Evolutionary conservation across 2,329 filamentous ascomycete genomes (phyloP).

Genomic region (Aspergillus brunneoviolaceus): DNA sequence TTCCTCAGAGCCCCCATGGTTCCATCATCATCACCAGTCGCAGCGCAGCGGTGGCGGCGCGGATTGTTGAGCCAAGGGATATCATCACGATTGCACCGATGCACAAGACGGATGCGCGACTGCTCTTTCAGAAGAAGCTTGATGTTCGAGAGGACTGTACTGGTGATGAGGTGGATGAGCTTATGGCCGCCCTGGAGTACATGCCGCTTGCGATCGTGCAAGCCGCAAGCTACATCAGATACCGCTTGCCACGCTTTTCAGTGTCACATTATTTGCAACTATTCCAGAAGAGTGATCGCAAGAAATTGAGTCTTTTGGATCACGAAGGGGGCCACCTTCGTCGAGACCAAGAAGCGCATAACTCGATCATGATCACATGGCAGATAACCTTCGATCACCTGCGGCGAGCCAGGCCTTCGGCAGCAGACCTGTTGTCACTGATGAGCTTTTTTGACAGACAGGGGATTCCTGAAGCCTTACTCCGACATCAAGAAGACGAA

Average conservation of each 20-base stretch:
- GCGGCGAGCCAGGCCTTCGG: constrained; percentile 18
- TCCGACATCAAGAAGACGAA: constrained; percentile 1
- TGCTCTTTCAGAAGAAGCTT: constrained; percentile 32
- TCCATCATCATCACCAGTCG: constrained; percentile 19
- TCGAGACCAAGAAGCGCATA: constrained; percentile 24
- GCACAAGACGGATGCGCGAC: constrained; percentile 23
- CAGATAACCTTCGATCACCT: constrained; percentile 37
- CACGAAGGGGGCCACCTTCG: constrained; percentile 25
- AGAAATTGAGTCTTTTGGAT: constrained; percentile 28
- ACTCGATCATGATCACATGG: constrained; percentile 32
- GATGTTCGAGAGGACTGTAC: too few species aligned
- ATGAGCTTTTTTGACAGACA: constrained; percentile 33
- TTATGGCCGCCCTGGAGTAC: constrained; percentile 21
- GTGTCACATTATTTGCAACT: constrained; percentile 21
- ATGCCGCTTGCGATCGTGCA: constrained; percentile 19
- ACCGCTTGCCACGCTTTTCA: constrained; percentile 1
- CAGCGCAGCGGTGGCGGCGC: constrained; percentile 10
- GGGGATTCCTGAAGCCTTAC: constrained; percentile 23
- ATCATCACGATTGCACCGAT: constrained; percentile 24
- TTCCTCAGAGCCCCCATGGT: constrained; percentile 20
- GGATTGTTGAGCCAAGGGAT: constrained; percentile 11
- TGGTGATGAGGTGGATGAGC: background rate
- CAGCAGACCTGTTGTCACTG: constrained; percentile 27
- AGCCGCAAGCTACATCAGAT: constrained; percentile 31
- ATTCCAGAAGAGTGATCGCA: constrained; percentile 35